Evolutionary conservation across 179 eudicot genomes (phyloP), one percentile per base, ranked within the genome.

Genomic region (Beta lomatogona): DNA sequence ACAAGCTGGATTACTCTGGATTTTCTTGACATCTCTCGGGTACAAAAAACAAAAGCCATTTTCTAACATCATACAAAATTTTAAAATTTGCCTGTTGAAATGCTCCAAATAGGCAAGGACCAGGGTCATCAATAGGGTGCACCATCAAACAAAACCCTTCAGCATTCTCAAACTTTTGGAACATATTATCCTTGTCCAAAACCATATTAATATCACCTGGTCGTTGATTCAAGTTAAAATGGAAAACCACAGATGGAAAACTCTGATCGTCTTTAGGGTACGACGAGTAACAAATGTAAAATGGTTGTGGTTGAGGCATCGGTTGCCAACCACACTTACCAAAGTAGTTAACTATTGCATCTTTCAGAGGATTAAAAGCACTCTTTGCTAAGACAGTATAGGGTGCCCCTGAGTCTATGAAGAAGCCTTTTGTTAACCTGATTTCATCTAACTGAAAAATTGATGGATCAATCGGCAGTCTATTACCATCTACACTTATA

Each of bases 1-100:
- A 28, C 31, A 28, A 28, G 31, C 31, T 28, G 31, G 31, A 28
- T 28, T 28, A 28, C 31, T 28, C 53, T 9, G 21, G 31, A 1
- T 61, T 61, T 57, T 82, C 81, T 21, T 11, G 31, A 11, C 77
- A 87, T 88, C 60, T 65, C 46, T 67, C n/a, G 71, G 77, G 77
- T 3, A 48, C 77, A 63, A 80, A 80, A 5, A 9, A 21, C 28
- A 79, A 22, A 2, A 9, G 12, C 2, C 13, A 16, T 45, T 71
- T 71, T 9, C 15, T 70, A 3, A 70, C 64, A 59, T 80, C 77
- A 19, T 36, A 54, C 36, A 78, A n/a, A 36, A 78, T 8, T 52
- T 46, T 71, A 25, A 41, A 79, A 16, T 79, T 71, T 5, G 63
- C 76, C 28, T 79, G 82, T 58, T 79, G 82, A 60, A 9, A 61